Base-by-base conservation (phyloP, 164 flowering plant species). In the Amborella trichopoda region DNA sequence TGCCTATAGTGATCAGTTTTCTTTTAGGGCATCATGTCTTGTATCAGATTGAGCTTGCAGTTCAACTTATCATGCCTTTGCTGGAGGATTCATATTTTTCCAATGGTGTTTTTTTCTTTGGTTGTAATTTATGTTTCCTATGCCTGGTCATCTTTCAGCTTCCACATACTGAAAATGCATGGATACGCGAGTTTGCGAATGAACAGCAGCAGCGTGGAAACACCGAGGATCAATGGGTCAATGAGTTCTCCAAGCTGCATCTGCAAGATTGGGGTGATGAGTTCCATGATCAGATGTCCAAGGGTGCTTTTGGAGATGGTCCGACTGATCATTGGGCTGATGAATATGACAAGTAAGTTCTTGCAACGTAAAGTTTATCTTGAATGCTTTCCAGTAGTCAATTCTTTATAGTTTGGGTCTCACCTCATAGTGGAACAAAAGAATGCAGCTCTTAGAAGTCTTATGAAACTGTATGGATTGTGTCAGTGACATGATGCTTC, bases 261-360 rank as follows among this genome's bases (percentile, higher is more conserved):
- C 70, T 91, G 39, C 48, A 74, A 50, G 99, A 87, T 53, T 87
- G 95, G 95, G 87, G 45, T 3, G 95, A 87, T 20, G 99, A 91
- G 62, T 91, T 78, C 64, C 84, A 63, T 55, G 71, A 60, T 36
- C 87, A 83, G 62, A 70, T 74, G 54, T 74, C 60, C 26, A 79
- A 75, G 48, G 86, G 89, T 44, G 54, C 56, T 25, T 34, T 71
- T 3, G 87, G 72, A 24, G 73, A 76, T 13, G 52, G 48, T 62
- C 49, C 81, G 30, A 60, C 81, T 52, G 94, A 86, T 60, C 65
- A 62, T 51, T 91, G 96, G 99, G 86, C 88, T 21, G 58, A 57
- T 70, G 76, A 76, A 8, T 91, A 78, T 70, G 85, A 83, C 60
- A 84, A 81, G 98, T 87, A 75, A 76, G 89, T 77, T 23, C 3